Evolutionary conservation across 441 rosid genomes (phyloP), one percentile per base, ranked within the genome.

Genomic region (Oxalis stricta): DNA sequence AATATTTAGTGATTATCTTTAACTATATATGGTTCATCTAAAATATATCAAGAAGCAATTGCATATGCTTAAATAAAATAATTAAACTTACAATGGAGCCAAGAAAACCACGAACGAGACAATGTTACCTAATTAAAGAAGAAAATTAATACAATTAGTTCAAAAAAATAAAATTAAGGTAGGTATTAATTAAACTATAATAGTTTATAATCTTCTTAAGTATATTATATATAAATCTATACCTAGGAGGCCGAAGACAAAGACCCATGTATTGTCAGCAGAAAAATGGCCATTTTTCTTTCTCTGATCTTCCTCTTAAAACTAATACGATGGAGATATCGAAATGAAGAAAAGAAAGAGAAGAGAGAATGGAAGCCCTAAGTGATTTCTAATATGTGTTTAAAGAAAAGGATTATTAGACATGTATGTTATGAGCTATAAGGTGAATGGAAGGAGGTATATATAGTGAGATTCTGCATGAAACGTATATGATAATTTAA

Each of bases 201-300:
- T 15, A 34, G 17, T 12, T 2, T 14, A 12, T 35, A 21, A 5
- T 10, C 9, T 21, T 21, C 19, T 14, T n/a, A 11, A 11, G 17
- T 20, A 35, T 14, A 32, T 6, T 23, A 11, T 21, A 31, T 24
- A 13, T 3, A 18, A 1, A 4, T 44, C 13, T 33, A 11, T 63
- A 81, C 96, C 94, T 52, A 77, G 69, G 43, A 79, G 39, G 23
- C 87, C 94, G 46, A 72, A 72, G 19, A 52, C 53, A 9, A 85
- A 63, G 48, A 56, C 77, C 63, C 58, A 58, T 12, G 72, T 73
- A 56, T 69, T 54, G 7, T 64, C 62, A 58, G 70, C 48, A 67
- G 50, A 63, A 71, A 48, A 22, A 67, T 1, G 28, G 66, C 63
- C 84, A 82, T 75, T 22, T 22, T 30, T 52, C 15, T 44, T 20